phyloP scores from a whole-genome alignment of 2,329 filamentous ascomycete species.

The Neonectria magnoliae region DNA sequence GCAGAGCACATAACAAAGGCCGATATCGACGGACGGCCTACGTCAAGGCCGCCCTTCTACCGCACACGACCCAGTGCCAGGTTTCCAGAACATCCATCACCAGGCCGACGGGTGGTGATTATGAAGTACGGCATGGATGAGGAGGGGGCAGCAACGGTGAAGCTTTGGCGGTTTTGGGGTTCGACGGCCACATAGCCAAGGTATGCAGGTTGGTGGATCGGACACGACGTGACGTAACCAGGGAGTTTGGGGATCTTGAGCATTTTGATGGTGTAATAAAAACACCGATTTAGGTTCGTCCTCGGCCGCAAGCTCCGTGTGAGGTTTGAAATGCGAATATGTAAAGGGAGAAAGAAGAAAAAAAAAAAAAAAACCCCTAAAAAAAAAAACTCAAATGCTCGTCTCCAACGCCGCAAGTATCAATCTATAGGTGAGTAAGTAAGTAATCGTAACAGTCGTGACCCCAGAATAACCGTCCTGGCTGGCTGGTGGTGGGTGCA shows the following conservation, averaged over 20 bases:
- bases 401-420: slow-evolving; percentile 15
- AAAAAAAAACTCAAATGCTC: not conserved
- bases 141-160: not conserved
- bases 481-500: no score
- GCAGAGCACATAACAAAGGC: not conserved
- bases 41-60: not conserved
- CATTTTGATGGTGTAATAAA: no score
- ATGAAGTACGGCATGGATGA: not conserved
- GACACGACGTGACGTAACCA: not conserved
- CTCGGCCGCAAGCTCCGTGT: not conserved
- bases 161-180: no score
- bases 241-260: not conserved
- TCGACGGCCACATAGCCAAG: no score
- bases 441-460: slow-evolving; percentile 21
- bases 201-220: not conserved
- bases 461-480: not conserved
- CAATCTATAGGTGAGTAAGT: slow-evolving; percentile 10
- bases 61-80: not conserved
- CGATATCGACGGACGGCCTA: not conserved
- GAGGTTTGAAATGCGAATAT: not conserved
- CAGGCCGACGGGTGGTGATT: not conserved
- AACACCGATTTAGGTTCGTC: not conserved
- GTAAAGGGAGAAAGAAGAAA: slow-evolving; percentile 4
- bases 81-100: not conserved
- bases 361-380: not conserved